Percentiles rank a stretch among this genome's conserved stretches.
These are phyloP conservation scores for Microdochium nivale DNA, from an alignment of 2,329 filamentous ascomycete genomes.

Conservation along the genomic window DNA sequence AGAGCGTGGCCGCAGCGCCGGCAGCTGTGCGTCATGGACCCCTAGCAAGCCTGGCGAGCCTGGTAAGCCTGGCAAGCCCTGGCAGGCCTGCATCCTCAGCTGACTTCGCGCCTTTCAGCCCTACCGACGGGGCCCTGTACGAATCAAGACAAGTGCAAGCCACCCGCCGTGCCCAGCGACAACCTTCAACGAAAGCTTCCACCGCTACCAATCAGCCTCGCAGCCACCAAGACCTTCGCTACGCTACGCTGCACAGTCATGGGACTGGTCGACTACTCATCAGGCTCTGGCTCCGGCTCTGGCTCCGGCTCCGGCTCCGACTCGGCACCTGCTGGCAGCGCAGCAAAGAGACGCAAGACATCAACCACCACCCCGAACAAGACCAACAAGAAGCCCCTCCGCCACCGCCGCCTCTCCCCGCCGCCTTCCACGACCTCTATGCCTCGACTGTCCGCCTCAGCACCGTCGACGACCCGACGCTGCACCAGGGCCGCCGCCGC, in stretches of 20 bases:
- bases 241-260: constrained; percentile 10
- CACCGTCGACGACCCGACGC: constrained; percentile 68
- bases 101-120: neutral
- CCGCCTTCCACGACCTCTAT: constrained; percentile 82
- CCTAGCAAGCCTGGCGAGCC: no score
- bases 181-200: neutral
- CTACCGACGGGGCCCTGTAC: neutral
- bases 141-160: neutral
- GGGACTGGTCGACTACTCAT: constrained; percentile 31
- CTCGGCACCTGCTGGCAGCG: constrained; percentile 2
- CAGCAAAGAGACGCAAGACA: constrained; percentile 16
- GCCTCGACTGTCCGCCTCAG: constrained; percentile 71
- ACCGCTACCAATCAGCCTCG: neutral
- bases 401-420: constrained; percentile 63
- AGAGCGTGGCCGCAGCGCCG: no score
- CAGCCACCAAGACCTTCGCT: neutral
- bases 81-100: no score
- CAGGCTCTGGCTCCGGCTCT: constrained; percentile 14
- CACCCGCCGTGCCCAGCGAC: no score
- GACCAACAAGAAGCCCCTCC: constrained; percentile 4
- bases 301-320: constrained; percentile 1
- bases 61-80: no score
- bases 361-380: constrained; percentile 3
- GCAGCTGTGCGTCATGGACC: no score
- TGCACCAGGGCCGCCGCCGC: constrained; percentile 80